Base-by-base conservation (phyloP, 495 filamentous ascomycete species). In the Friedmanniomyces simplex region DNA sequence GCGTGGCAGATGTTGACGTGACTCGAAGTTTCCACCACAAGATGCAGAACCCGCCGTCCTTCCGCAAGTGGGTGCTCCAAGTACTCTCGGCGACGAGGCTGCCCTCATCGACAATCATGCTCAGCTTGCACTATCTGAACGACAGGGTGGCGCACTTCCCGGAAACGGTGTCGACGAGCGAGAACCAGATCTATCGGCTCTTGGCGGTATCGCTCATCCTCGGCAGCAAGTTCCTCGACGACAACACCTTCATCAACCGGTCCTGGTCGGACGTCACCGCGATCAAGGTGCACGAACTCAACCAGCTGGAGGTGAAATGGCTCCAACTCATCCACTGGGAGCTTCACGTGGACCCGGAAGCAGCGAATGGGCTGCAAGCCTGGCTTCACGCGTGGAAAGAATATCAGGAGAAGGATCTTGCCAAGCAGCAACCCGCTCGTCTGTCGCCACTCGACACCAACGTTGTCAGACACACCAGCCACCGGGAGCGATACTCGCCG, bases 231-330 rank as follows among this genome's bases (percentile, higher is more conserved):
- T 99, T 99, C 66, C 71, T 97, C 54, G 93, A 99, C 67, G 93
- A 99, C 71, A 97, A 97, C 72, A 99, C 93, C 16, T 99, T 97
- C 72, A 90, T 96, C 76, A 99, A 97, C 74, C 88, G 91, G 53
- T 97, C 94, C 7, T 99, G 93, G 93, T 86, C 94, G 3, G 94
- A 99, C 67, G 93, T 99, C 24, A 97, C 90, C 72, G 88, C 86
- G 55, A 96, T 99, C 59, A 71, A 85, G 21, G 90, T 99, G 22
- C 62, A 76, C 24, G 91, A 96, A 63, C 76, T 99, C 65, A 97
- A 97, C 73, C 77, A 77, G 58, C 77, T 96, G 74, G 93, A 99
- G 74, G 80, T 83, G 63, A 87, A 96, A 66, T 99, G 93, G 93
- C 77, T 99, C 25, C 76, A 77, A 45, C 85, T 83, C 24, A 95